Evolutionary conservation across 2,329 filamentous ascomycete species (phyloP).

Genomic region (Drechslerella dactyloides): DNA sequence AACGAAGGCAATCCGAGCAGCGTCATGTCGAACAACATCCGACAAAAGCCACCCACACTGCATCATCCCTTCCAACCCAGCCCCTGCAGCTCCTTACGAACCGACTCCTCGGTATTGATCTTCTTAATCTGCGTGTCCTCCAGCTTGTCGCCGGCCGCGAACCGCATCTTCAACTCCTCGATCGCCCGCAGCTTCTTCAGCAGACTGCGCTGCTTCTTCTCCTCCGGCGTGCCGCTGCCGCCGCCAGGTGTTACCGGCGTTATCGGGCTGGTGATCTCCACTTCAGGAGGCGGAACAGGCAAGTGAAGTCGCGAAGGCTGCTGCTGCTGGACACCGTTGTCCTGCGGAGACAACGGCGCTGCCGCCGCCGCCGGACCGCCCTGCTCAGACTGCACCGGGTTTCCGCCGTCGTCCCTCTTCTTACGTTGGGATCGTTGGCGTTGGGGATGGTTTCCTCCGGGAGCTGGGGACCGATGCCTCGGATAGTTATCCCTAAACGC

Average conservation of each 20-base stretch:
- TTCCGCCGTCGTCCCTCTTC: conserved; percentile 51
- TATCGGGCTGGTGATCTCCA: conserved; percentile 57
- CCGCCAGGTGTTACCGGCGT: conserved; percentile 63
- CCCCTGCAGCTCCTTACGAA: conserved; percentile 79
- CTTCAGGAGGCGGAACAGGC: conserved; percentile 54
- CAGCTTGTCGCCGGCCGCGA: conserved; percentile 91
- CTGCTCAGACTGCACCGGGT: conserved; percentile 44
- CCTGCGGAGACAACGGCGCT: conserved; percentile 54
- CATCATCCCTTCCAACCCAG: conserved; percentile 62
- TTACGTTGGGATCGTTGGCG: conserved; percentile 55
- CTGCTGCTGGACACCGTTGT: conserved; percentile 52
- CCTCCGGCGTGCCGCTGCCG: conserved; percentile 62
- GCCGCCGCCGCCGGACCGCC: conserved; percentile 56
- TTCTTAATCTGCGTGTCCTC: conserved; percentile 99
- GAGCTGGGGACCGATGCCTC: conserved; percentile 42
- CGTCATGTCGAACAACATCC: conserved; percentile 4
- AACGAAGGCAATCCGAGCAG: conserved; percentile 8
- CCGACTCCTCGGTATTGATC: conserved; percentile 84
- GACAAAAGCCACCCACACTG: not conserved
- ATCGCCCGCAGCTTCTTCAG: conserved; percentile 98
- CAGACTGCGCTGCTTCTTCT: conserved; percentile 88
- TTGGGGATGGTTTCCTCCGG: conserved; percentile 49
- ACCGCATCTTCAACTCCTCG: conserved; percentile 96
- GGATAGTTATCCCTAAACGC: conserved; percentile 46
- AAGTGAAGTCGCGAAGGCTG: conserved; percentile 54